Conservation (phyloP, 345 rosid species). For the Salix suchowensis region DNA sequence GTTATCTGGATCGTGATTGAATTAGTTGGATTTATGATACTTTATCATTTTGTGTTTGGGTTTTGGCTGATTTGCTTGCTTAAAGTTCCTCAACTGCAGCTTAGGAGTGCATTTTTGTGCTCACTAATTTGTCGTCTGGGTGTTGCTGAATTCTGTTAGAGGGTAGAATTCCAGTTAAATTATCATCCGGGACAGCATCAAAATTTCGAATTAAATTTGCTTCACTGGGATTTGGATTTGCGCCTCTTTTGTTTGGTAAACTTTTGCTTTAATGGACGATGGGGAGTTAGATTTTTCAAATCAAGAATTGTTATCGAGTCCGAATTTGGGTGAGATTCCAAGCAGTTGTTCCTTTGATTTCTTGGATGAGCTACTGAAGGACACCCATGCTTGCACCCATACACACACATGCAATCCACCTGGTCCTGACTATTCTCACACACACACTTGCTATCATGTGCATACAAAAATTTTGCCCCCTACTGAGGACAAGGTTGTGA, state of each 20-base stretch:
- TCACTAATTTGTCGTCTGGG: background rate
- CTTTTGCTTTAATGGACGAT: constrained; percentile 54
- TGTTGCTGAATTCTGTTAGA: background rate
- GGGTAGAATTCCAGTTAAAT: constrained; percentile 7
- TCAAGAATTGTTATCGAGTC: constrained; percentile 57
- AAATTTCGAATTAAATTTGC: constrained; percentile 11
- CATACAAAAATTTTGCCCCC: constrained; percentile 72
- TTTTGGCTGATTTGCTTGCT: background rate
- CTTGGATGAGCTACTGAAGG: constrained; percentile 54
- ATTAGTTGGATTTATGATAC: background rate
- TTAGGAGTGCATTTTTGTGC: background rate
- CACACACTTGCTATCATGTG: constrained; percentile 88
- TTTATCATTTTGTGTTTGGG: background rate
- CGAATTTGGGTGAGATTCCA: constrained; percentile 56
- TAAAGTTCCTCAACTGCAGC: background rate
- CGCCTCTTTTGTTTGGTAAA: background rate
- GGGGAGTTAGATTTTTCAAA: constrained; percentile 90
- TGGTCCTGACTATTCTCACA: constrained; percentile 81
- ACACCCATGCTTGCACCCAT: constrained; percentile 79
- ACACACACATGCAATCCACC: constrained; percentile 94
- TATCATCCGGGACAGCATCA: constrained; percentile 15
- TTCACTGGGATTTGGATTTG: background rate
- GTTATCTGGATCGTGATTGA: constrained; percentile 7
- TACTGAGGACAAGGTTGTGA: constrained; percentile 54
- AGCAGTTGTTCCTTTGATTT: constrained; percentile 63